Base-by-base conservation (phyloP, 306 rosid genomes). In the Castanea sativa region DNA sequence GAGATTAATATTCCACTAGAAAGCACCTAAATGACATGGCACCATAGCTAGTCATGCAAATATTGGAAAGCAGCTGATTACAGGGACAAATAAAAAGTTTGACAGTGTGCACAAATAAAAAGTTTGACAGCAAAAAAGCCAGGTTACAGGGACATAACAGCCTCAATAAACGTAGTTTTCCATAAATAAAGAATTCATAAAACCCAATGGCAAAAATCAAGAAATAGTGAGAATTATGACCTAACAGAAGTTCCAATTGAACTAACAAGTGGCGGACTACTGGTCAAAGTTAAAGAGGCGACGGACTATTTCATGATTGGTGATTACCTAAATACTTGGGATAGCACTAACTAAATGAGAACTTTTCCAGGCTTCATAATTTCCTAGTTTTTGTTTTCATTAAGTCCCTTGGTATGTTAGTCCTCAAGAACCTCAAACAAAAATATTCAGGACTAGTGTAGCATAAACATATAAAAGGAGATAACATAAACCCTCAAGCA, bases 21-120 rank as follows among this genome's bases (percentile, higher is more conserved):
- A 29, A 79, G 65, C 29, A 70, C 63, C 63, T 55, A 33, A 70
- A 52, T 79, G 75, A 53, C 55, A 23, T 20, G 38, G 21, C 20
- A 76, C 51, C 30, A 65, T 64, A 80, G 43, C 21, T 30, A 8
- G 52, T 10, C 20, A 67, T 16, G 23, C 49, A 35, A 63, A 71
- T 73, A 30, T 56, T 76, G 74, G 73, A 64, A 79, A 51, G 53
- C 55, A 72, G 29, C 67, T 58, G 52, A 33, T 25, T 55, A 64
- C 23, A 23, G 23, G 23, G 23, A 23, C 23, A 23, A 23, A 23
- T 23, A 23, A 23, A 23, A 23, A 23, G 23, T 23, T 23, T 23
- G 41, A 73, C 2, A 21, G 61, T 55, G 73, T 53, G 43, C 29
- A 71, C 33, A 80, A 49, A 68, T 41, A 20, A 20, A 19, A 77